Evolutionary conservation across 208 protist genomes (phyloP).

Genomic region (Angomonas deanei): DNA sequence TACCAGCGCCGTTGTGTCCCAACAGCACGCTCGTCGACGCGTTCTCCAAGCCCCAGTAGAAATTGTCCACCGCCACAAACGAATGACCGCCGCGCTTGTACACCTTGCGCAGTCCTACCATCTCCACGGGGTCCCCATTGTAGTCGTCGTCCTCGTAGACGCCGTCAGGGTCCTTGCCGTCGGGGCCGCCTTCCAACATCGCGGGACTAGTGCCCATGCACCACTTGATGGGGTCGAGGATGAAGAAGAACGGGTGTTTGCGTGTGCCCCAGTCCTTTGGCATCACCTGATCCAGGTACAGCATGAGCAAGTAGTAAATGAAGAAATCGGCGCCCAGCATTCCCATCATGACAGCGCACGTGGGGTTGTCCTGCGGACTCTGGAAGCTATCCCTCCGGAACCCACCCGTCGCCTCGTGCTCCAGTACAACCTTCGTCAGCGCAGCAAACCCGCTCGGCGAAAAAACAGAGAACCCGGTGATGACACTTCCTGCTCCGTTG

Average conservation of each 20-base stretch:
- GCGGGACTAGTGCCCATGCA: conserved; percentile 39
- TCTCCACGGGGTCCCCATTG: conserved; percentile 18
- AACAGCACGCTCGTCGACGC: conserved; percentile 59
- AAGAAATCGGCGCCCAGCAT: conserved; percentile 41
- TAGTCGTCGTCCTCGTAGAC: conserved; percentile 14
- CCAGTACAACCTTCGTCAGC: conserved; percentile 37
- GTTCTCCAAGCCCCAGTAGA: conserved; percentile 37
- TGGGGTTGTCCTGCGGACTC: not conserved
- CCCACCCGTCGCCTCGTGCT: conserved; percentile 34
- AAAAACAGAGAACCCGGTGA: conserved; percentile 31
- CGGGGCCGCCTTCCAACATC: conserved; percentile 16
- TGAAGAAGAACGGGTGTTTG: conserved; percentile 60
- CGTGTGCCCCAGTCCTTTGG: conserved; percentile 52
- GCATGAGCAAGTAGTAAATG: conserved; percentile 56
- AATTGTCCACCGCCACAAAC: conserved; percentile 56
- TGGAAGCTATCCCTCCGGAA: conserved; percentile 16
- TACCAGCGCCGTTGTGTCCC: conserved; percentile 66
- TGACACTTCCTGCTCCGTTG: conserved; percentile 15
- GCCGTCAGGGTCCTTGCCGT: too few relatives aligned
- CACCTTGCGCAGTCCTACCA: conserved; percentile 23
- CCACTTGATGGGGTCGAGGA: conserved; percentile 31
- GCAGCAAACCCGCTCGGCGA: conserved; percentile 47
- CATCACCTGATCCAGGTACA: conserved; percentile 72
- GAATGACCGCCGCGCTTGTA: conserved; percentile 23
- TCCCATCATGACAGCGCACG: conserved; percentile 20